Percentiles rank a stretch among this genome's conserved stretches.
Evolutionary conservation across 2,329 filamentous ascomycete genomes (phyloP).

Genomic region (Aspergillus sp.): DNA sequence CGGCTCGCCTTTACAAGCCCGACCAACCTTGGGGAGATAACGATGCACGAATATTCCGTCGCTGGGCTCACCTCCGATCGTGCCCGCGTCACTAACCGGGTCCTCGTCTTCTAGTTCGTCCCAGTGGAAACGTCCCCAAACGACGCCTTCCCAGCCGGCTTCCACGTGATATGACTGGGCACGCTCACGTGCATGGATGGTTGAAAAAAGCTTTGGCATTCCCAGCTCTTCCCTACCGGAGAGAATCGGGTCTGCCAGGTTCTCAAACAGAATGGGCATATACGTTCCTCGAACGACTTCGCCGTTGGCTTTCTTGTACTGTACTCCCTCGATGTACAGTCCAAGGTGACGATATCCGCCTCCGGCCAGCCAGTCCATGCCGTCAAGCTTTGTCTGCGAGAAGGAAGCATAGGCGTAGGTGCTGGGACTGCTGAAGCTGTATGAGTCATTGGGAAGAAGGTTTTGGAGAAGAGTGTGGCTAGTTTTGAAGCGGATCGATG

Average conservation of each 20-base stretch:
- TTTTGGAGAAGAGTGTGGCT: slow-evolving; percentile 51
- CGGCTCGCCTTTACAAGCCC: slow-evolving; percentile 46
- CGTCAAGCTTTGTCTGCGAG: slow-evolving; percentile 44
- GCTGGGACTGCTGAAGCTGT: slow-evolving; percentile 44
- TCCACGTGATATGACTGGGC: slow-evolving; percentile 39
- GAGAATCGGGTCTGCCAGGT: slow-evolving; percentile 59
- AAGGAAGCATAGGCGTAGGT: slow-evolving; percentile 48
- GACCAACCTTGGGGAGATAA: slow-evolving; percentile 58
- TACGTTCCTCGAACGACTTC: slow-evolving; percentile 52
- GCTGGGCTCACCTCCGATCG: slow-evolving; percentile 32
- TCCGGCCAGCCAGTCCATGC: slow-evolving; percentile 63
- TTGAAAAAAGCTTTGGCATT: slow-evolving; percentile 60
- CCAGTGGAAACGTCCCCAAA: slow-evolving; percentile 40
- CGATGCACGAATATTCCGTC: slow-evolving; percentile 56
- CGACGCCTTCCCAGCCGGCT: slow-evolving; percentile 45
- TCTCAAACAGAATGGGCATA: slow-evolving; percentile 60
- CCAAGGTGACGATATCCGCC: slow-evolving; percentile 59
- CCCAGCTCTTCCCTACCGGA: slow-evolving; percentile 62
- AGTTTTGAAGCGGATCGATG: slow-evolving; percentile 52
- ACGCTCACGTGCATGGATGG: slow-evolving; percentile 47
- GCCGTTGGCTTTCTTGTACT: slow-evolving; percentile 54
- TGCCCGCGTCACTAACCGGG: slow-evolving; percentile 18
- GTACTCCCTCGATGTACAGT: slow-evolving; percentile 62
- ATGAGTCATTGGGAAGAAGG: slow-evolving; percentile 46
- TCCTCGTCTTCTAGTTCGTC: slow-evolving; percentile 34